Evolutionary conservation across 2,329 filamentous ascomycete genomes (phyloP).

Genomic region (Endothia cerciana): DNA sequence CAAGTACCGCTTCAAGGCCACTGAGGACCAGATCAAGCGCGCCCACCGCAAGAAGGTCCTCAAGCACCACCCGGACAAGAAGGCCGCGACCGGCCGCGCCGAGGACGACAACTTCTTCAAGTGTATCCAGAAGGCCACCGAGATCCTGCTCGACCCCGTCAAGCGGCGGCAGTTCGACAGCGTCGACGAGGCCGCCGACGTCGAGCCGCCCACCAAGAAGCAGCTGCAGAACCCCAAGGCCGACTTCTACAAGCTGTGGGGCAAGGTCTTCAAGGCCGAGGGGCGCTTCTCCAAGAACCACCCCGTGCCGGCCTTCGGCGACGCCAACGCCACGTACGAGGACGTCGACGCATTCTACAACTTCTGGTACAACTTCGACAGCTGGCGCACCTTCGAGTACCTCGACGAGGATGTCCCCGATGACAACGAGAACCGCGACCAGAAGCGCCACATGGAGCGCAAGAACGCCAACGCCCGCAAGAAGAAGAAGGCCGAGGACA

Average conservation of each 20-base stretch:
- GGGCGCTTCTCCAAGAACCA: constrained; percentile 89
- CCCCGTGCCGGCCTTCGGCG: constrained; percentile 84
- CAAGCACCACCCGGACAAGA: constrained; percentile 98
- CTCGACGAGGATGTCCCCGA: constrained; percentile 98
- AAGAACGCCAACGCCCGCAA: constrained; percentile 98
- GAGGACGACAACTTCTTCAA: constrained; percentile 99
- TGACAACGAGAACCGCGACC: constrained; percentile 98
- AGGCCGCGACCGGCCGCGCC: constrained; percentile 82
- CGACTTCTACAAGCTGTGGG: constrained; percentile 90
- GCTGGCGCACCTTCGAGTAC: constrained; percentile 97
- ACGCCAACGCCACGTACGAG: constrained; percentile 82
- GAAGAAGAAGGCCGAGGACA: constrained; percentile 99
- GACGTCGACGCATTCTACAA: constrained; percentile 97
- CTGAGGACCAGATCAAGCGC: constrained; percentile 97
- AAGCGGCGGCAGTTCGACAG: constrained; percentile 96
- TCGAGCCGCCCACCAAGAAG: constrained; percentile 93
- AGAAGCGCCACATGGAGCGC: constrained; percentile 96
- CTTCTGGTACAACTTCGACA: constrained; percentile 99
- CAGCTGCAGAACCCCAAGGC: constrained; percentile 76
- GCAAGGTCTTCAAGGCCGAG: constrained; percentile 87
- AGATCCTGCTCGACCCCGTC: constrained; percentile 87
- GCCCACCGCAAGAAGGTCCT: constrained; percentile 99
- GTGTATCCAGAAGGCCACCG: constrained; percentile 98
- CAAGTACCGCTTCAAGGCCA: constrained; percentile 90
- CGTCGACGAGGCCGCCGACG: constrained; percentile 90